A percentile compares a stretch with the other conserved stretches of the same genome.
Conservation (phyloP, 352 stramenopile species). For the Phytophthora capsici region DNA sequence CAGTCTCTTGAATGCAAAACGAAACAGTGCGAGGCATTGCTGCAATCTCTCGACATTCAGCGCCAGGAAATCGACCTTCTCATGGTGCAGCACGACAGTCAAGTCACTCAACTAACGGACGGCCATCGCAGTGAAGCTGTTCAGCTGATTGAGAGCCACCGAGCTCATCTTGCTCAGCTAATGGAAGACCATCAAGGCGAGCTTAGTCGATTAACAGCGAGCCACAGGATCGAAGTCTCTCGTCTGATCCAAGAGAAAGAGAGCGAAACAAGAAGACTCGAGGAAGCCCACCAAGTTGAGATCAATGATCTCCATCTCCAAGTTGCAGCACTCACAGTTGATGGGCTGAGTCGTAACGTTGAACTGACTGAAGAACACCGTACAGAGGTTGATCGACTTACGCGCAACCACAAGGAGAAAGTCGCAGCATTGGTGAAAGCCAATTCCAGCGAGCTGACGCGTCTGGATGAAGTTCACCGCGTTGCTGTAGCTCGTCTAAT, state of each 20-base stretch:
- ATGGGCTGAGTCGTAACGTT: too few species aligned
- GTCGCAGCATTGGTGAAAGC: not conserved
- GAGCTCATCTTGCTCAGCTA: slow-evolving; percentile 18
- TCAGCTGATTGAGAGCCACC: slow-evolving; percentile 27
- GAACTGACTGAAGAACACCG: slow-evolving; percentile 9
- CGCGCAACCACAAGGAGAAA: not conserved
- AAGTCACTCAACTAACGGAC: slow-evolving; percentile 21
- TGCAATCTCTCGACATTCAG: slow-evolving; percentile 22
- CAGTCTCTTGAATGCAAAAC: slow-evolving; percentile 19
- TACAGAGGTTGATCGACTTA: not conserved
- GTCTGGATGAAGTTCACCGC: not conserved
- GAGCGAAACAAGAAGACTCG: too few species aligned
- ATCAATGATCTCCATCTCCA: not conserved
- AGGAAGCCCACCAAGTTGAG: not conserved
- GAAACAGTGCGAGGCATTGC: slow-evolving; percentile 18
- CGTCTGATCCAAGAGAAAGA: not conserved
- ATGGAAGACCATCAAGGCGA: slow-evolving; percentile 19
- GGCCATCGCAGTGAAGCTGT: slow-evolving; percentile 19
- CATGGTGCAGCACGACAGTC: slow-evolving; percentile 26
- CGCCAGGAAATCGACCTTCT: slow-evolving; percentile 29
- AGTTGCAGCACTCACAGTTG: too few species aligned
- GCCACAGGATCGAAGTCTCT: slow-evolving; percentile 13
- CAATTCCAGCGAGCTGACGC: slow-evolving; percentile 1
- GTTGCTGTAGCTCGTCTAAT: slow-evolving; percentile 8
- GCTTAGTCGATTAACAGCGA: slow-evolving; percentile 1